phyloP scores from a whole-genome alignment of 2,329 filamentous ascomycete species.

The Claviceps digitariae region DNA sequence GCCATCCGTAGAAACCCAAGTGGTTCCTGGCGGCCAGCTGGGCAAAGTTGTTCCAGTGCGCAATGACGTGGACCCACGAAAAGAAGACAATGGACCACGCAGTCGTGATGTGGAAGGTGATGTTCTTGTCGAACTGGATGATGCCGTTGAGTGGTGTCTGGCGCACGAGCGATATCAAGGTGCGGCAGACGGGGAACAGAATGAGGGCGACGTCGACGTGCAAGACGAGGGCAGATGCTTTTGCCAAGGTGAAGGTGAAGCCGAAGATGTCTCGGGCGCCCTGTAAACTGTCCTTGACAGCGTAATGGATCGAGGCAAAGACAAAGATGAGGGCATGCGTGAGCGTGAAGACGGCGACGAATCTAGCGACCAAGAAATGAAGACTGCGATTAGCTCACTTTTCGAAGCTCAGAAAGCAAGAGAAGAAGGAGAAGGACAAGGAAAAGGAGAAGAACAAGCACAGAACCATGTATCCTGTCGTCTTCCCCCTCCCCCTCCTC shows the following conservation, averaged over 20 bases:
- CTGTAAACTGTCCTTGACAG: slow-evolving; percentile 61
- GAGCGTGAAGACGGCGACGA: slow-evolving; percentile 62
- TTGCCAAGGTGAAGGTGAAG: slow-evolving; percentile 62
- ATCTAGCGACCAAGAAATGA: slow-evolving; percentile 35
- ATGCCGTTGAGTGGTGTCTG: slow-evolving; percentile 76
- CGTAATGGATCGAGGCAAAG: slow-evolving; percentile 70
- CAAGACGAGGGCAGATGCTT: slow-evolving; percentile 61
- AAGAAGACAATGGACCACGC: slow-evolving; percentile 85
- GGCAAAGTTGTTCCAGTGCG: slow-evolving; percentile 79
- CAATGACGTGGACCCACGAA: slow-evolving; percentile 73
- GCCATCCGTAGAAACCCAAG: slow-evolving; percentile 64
- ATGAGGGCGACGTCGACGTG: slow-evolving; percentile 73
- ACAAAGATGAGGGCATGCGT: slow-evolving; percentile 65
- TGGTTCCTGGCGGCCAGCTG: slow-evolving; percentile 62
- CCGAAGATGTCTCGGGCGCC: slow-evolving; percentile 55
- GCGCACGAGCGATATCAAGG: slow-evolving; percentile 66
- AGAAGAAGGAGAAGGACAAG: too few relatives aligned
- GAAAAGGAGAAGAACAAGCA: too few relatives aligned
- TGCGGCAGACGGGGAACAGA: slow-evolving; percentile 71
- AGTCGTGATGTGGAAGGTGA: slow-evolving; percentile 73
- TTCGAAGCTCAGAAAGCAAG: background rate
- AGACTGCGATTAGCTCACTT: too few relatives aligned
- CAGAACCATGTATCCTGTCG: too few relatives aligned
- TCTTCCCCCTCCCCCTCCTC: too few relatives aligned
- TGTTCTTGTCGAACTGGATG: slow-evolving; percentile 81